phyloP scores from a whole-genome alignment of 1,284 basidiomycete species.

The Spongispora temasekensis region DNA sequence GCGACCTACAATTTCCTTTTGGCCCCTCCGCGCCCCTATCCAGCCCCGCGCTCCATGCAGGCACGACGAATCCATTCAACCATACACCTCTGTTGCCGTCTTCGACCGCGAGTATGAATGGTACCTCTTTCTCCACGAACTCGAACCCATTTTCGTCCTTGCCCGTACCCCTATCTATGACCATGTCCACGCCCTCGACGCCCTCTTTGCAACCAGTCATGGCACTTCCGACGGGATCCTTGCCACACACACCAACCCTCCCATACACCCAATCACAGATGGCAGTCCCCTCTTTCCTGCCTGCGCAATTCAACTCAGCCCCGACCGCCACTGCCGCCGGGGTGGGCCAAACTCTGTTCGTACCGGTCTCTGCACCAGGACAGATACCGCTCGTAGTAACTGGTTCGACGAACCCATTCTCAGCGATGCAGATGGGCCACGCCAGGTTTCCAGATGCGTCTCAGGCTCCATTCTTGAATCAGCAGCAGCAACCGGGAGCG shows the following conservation, averaged over 20 bases:
- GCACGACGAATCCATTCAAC: conserved; percentile 24
- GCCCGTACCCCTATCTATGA: conserved; percentile 2
- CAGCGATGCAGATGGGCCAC: conserved; percentile 18
- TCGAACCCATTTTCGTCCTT: conserved; percentile 21
- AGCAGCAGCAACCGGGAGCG: conserved; percentile 17
- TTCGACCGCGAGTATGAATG: background rate
- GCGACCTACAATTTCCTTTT: conserved; percentile 10
- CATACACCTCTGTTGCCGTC: conserved; percentile 6
- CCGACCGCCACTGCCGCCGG: background rate
- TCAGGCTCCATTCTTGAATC: conserved; percentile 9
- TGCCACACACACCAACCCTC: conserved; percentile 10
- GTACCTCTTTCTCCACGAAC: conserved; percentile 1
- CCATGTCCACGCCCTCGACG: conserved; percentile 13
- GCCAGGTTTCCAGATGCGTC: conserved; percentile 3
- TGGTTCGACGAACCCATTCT: conserved; percentile 20
- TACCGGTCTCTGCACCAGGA: background rate
- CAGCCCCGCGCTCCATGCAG: conserved; percentile 16
- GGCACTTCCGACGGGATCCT: conserved; percentile 5
- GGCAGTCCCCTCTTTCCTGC: conserved; percentile 3
- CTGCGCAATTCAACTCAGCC: conserved; percentile 9
- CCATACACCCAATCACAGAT: conserved; percentile 6
- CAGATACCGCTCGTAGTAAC: conserved; percentile 9
- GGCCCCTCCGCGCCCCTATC: conserved; percentile 4
- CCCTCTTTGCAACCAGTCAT: conserved; percentile 8
- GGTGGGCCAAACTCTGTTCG: conserved; percentile 12